phyloP scores from a whole-genome alignment of 306 rosid genomes.

The Purshia tridentata region DNA sequence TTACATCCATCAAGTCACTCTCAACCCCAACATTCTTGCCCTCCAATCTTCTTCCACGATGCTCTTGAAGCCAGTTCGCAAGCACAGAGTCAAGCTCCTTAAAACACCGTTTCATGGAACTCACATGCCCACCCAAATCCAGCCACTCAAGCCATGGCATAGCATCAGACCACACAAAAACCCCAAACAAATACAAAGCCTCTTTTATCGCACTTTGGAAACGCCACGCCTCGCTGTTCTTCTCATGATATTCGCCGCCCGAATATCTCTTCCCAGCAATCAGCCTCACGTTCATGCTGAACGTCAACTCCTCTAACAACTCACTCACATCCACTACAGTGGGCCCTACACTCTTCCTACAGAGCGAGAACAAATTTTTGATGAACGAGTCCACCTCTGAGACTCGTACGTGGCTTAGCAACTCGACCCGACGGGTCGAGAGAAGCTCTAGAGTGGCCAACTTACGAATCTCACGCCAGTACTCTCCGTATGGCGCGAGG shows the following conservation, averaged over 20 bases:
- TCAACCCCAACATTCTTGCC: background rate
- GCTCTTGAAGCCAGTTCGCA: conserved; percentile 49
- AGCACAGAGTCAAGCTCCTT: conserved; percentile 41
- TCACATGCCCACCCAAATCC: conserved; percentile 49
- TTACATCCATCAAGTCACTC: conserved; percentile 46
- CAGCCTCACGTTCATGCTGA: conserved; percentile 39
- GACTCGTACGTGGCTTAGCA: conserved; percentile 40
- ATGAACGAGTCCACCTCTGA: conserved; percentile 36
- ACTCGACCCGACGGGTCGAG: conserved; percentile 32
- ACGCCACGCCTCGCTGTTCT: conserved; percentile 36
- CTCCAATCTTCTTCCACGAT: conserved; percentile 5
- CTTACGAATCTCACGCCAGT: conserved; percentile 64
- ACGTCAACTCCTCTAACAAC: conserved; percentile 49
- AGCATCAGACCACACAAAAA: conserved; percentile 53
- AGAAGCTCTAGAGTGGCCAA: conserved; percentile 33
- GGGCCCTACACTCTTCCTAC: background rate
- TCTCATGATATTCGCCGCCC: background rate
- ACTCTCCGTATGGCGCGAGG: conserved; percentile 55
- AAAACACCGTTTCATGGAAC: conserved; percentile 49
- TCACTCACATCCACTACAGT: conserved; percentile 32
- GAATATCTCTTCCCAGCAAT: conserved; percentile 54
- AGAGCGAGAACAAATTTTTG: conserved; percentile 30
- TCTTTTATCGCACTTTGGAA: conserved; percentile 39
- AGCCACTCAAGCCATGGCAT: conserved; percentile 39
- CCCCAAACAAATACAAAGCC: conserved; percentile 47